phyloP scores from a whole-genome alignment of 805 yeast genomes.

The Saccharomyces kudriavzevii region DNA sequence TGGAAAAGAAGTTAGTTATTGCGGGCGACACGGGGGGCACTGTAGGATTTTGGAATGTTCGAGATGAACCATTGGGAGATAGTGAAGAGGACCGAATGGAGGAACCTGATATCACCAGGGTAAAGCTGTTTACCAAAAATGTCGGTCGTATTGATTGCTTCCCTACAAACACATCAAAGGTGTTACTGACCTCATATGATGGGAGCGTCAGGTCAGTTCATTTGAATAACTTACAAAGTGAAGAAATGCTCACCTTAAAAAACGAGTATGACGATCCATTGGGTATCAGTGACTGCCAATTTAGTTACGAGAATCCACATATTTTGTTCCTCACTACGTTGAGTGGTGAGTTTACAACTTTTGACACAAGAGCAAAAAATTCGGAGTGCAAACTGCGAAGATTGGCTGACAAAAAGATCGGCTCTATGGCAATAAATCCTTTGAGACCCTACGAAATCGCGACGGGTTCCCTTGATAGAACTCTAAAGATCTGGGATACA shows the following conservation, averaged over 20 bases:
- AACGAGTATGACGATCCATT: constrained; percentile 45
- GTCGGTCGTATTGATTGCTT: constrained; percentile 57
- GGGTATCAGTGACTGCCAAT: constrained; percentile 71
- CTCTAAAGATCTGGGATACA: constrained; percentile 81
- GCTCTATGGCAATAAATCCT: constrained; percentile 81
- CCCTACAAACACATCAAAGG: constrained; percentile 40
- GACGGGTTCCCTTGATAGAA: constrained; percentile 82
- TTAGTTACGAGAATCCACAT: constrained; percentile 43
- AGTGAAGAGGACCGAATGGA: constrained; percentile 33
- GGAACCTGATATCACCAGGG: constrained; percentile 47
- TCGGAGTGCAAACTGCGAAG: constrained; percentile 37
- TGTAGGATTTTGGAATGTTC: constrained; percentile 80
- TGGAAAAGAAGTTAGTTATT: constrained; percentile 50
- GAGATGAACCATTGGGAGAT: constrained; percentile 23
- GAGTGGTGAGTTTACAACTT: constrained; percentile 67
- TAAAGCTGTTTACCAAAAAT: constrained; percentile 70
- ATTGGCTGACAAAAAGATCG: constrained; percentile 84
- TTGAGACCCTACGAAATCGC: constrained; percentile 55
- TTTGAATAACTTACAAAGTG: constrained; percentile 48
- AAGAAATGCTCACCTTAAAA: constrained; percentile 51
- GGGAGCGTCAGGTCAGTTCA: constrained; percentile 76
- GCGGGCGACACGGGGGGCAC: constrained; percentile 90
- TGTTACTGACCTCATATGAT: constrained; percentile 75
- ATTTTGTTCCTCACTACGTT: constrained; percentile 67
- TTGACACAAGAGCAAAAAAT: constrained; percentile 50